phyloP scores from a whole-genome alignment of 225 moss, liverwort and hornwort species.

The Anthoceros angustus region DNA sequence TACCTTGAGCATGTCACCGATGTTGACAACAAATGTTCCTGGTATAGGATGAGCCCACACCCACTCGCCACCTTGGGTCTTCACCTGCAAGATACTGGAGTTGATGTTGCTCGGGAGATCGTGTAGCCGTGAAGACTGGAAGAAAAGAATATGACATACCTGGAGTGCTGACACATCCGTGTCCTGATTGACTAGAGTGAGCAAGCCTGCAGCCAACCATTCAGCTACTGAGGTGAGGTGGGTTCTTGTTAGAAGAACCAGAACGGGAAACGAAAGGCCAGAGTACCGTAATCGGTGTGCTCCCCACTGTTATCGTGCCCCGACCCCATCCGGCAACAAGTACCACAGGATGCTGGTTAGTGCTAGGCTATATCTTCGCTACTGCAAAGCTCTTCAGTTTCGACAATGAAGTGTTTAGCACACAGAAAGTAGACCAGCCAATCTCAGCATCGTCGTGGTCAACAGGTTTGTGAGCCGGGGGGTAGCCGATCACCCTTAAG shows the following conservation, averaged over 20 bases:
- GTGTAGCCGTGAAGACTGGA: too few species aligned
- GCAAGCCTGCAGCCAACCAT: conserved; percentile 45
- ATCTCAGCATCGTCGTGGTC: conserved; percentile 23
- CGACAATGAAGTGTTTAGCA: too few species aligned
- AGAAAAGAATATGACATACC: conserved; percentile 16
- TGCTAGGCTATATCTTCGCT: too few species aligned
- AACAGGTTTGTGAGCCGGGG: conserved; percentile 22
- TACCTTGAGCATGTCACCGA: conserved; percentile 1
- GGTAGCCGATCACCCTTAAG: conserved; percentile 83
- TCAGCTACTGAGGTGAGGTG: background rate
- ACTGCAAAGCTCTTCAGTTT: too few species aligned
- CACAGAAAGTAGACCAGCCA: too few species aligned
- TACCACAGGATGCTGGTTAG: background rate
- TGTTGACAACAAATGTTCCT: background rate
- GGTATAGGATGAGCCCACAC: background rate
- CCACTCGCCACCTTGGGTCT: background rate
- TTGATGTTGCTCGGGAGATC: too few species aligned
- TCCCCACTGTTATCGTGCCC: conserved; percentile 36
- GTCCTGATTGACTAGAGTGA: conserved; percentile 90
- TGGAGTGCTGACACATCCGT: conserved; percentile 57
- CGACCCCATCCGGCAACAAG: background rate
- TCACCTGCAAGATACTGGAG: background rate
- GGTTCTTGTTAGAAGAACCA: background rate
- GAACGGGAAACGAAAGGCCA: background rate
- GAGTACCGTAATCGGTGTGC: conserved; percentile 87